Evolutionary conservation across 441 rosid species (phyloP).

Genomic region (Corymbia calophylla): DNA sequence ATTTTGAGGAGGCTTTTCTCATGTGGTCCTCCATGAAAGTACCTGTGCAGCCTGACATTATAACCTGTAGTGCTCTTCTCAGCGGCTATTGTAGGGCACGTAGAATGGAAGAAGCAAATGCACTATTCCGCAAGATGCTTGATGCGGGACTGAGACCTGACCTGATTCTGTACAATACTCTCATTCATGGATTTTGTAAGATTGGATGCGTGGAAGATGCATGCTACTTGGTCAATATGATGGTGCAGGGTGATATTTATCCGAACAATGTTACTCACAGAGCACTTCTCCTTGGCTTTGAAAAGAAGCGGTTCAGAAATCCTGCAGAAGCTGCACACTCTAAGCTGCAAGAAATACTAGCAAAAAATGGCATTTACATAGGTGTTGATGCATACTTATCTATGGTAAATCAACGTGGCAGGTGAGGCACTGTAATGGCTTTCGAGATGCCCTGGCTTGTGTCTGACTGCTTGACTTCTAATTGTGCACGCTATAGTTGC

Average conservation of each 20-base stretch:
- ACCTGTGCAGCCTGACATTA: constrained; percentile 31
- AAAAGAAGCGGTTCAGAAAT: constrained; percentile 9
- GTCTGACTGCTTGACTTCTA: not conserved
- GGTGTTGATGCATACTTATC: not conserved
- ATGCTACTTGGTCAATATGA: constrained; percentile 22
- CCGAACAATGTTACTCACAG: constrained; percentile 24
- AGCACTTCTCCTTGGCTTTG: constrained; percentile 32
- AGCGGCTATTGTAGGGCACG: constrained; percentile 32
- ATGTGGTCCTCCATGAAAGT: constrained; percentile 35
- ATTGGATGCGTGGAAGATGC: constrained; percentile 25
- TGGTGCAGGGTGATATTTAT: constrained; percentile 29
- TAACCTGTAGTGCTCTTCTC: constrained; percentile 35
- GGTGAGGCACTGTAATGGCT: not conserved
- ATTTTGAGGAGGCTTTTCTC: constrained; percentile 37
- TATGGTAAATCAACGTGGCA: not conserved
- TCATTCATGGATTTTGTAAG: constrained; percentile 36
- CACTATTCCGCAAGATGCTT: constrained; percentile 27
- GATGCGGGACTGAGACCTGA: constrained; percentile 36
- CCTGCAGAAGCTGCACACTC: constrained; percentile 23
- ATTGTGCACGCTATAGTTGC: not conserved
- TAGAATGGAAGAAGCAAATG: constrained; percentile 29
- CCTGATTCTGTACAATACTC: constrained; percentile 33
- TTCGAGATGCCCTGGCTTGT: not conserved
- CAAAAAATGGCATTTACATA: constrained; percentile 2
- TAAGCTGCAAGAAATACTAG: constrained; percentile 23